Evolutionary conservation across 78 protist genomes (phyloP), one percentile per base, ranked within the genome.

Genomic region (Dictyostelium citrinum): DNA sequence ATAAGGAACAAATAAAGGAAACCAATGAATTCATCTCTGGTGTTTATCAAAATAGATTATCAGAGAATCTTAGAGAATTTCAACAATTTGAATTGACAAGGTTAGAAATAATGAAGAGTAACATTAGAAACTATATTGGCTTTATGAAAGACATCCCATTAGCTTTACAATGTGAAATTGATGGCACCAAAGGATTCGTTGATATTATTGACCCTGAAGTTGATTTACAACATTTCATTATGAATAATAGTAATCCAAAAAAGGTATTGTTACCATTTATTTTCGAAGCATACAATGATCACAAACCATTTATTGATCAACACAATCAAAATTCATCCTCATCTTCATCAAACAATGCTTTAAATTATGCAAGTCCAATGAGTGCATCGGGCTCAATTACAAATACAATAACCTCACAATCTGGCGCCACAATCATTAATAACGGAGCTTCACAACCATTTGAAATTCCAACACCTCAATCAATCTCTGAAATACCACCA

Each of bases 81-180:
- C 84, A 85, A 85, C 92, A 85, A 61, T 85, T 85, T 77, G 92
- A 85, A 85, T 74, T 43, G 33, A 85, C 79, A 77, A 85, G 92
- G 64, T 55, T 85, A 70, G 84, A 85, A 45, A 76, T 85, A 22
- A 76, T 85, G 31, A 85, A 85, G 46, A 78, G 85, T 68, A 88
- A 88, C 55, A 78, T 88, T 31, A 88, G 80, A 64, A 88, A 88
- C 35, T 88, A 67, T 68, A 67, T 88, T 51, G 84, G 76, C 37
- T 43, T 88, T 27, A 72, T 85, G 83, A 27, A 76, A 58, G 91
- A 85, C 8, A 60, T 35, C 4, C 91, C 91, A 41, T 10, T 10
- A 16, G 11, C 82, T 41, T 33, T 85, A 17, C 80, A 88, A 46
- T 46, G 71, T 31, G 93, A 88, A 49, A 46, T 88, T 4, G 71